Conservation (phyloP, 371 early-diverging fungal species). For the Lichtheimia corymbifera region DNA sequence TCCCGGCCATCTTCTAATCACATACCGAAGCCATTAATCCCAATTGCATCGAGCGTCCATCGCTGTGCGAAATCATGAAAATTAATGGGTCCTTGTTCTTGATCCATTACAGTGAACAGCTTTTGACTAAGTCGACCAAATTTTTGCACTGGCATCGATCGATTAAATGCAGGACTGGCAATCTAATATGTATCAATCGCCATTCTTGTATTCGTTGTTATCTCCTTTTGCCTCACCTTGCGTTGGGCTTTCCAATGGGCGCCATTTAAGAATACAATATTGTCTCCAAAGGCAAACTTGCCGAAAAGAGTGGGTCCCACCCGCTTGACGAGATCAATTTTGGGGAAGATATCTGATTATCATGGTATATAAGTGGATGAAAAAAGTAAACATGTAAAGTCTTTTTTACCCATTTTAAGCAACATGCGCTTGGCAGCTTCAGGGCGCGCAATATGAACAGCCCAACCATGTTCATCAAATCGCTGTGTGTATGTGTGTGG, state of each 20-base stretch:
- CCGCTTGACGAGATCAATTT: neutral
- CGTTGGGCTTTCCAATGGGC: constrained; percentile 28
- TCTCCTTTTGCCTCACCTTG: constrained; percentile 16
- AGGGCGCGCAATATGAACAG: constrained; percentile 21
- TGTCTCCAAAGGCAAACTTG: constrained; percentile 22
- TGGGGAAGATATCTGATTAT: constrained; percentile 25
- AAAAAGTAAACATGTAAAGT: no score
- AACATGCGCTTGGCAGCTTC: constrained; percentile 19
- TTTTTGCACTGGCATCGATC: constrained; percentile 31
- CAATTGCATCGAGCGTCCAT: constrained; percentile 42
- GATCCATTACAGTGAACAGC: constrained; percentile 24
- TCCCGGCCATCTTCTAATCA: neutral
- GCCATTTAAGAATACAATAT: constrained; percentile 22
- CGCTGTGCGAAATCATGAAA: constrained; percentile 21
- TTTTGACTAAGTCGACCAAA: constrained; percentile 28
- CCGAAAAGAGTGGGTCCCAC: constrained; percentile 8
- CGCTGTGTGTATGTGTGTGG: neutral
- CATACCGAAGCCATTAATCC: constrained; percentile 35
- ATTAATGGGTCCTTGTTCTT: constrained; percentile 10
- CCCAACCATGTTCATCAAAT: constrained; percentile 20
- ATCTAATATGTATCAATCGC: constrained; percentile 3
- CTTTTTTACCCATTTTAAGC: constrained; percentile 16
- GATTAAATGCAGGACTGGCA: constrained; percentile 46
- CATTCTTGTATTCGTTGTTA: neutral
- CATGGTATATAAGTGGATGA: no score